Conservation (phyloP, 495 filamentous ascomycete genomes). For the Aspergillus bridgeri region DNA sequence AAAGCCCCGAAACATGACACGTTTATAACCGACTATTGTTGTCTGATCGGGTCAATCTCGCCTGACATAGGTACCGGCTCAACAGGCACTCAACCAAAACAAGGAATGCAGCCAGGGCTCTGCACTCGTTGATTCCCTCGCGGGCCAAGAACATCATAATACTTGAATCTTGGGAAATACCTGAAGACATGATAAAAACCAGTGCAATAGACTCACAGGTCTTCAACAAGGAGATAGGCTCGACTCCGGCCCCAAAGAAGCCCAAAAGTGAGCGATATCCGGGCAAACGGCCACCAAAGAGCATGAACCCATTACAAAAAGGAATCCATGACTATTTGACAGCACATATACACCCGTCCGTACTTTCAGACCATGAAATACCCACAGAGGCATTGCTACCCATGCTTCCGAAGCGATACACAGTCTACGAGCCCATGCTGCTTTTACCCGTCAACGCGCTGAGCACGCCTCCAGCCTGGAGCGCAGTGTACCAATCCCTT, state of each 20-base stretch:
- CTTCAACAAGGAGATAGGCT: neutral
- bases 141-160: neutral
- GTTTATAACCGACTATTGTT: neutral
- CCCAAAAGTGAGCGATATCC: neutral
- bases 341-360: conserved; percentile 14
- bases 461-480: conserved; percentile 41
- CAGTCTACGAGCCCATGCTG: conserved; percentile 65
- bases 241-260: neutral
- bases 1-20: neutral
- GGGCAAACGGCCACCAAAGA: conserved; percentile 13
- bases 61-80: no score
- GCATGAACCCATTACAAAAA: conserved; percentile 28
- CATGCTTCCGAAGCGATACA: conserved; percentile 60
- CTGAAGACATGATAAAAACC: no score
- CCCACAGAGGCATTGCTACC: conserved; percentile 20
- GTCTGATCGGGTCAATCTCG: no score
- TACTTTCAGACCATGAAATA: conserved; percentile 14
- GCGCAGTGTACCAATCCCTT: conserved; percentile 33
- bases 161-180: neutral
- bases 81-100: no score
- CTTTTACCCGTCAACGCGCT: conserved; percentile 63
- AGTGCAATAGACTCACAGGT: neutral
- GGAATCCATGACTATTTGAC: conserved; percentile 31
- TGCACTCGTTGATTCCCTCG: no score
- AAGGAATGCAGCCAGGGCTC: no score